Conservation (phyloP, 192 early-diverging fungal species). For the Podila verticillata region DNA sequence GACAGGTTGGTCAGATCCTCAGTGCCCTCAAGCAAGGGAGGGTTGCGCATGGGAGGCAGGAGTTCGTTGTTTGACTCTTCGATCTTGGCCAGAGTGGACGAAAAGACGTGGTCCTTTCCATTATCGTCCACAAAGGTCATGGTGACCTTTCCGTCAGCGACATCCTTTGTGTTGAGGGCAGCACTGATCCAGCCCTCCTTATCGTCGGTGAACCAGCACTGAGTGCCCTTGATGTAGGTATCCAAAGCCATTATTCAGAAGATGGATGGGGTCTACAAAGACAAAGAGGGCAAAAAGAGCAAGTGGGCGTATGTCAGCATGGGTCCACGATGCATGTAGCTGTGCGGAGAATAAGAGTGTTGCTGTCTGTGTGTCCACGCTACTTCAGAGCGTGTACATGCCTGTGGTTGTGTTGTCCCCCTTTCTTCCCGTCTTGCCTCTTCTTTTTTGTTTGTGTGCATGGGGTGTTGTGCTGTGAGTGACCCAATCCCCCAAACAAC, state of each 20-base stretch:
- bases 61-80: slow-evolving; percentile 69
- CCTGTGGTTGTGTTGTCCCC: too few relatives aligned
- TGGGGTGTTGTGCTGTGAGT: too few relatives aligned
- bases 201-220: slow-evolving; percentile 91
- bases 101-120: slow-evolving; percentile 76
- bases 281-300: neutral
- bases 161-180: slow-evolving; percentile 61
- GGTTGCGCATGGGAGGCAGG: slow-evolving; percentile 94
- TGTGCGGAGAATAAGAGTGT: too few relatives aligned
- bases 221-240: slow-evolving; percentile 75
- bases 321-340: too few relatives aligned
- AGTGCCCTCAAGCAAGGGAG: slow-evolving; percentile 86
- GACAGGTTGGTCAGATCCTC: slow-evolving; percentile 96
- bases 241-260: slow-evolving; percentile 58
- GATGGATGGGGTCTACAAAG: slow-evolving; percentile 15
- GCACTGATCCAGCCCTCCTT: slow-evolving; percentile 88
- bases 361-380: too few relatives aligned
- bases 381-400: too few relatives aligned
- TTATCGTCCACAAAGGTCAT: slow-evolving; percentile 70
- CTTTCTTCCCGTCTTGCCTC: too few relatives aligned
- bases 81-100: slow-evolving; percentile 76
- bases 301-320: neutral
- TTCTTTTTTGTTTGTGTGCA: too few relatives aligned
- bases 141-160: slow-evolving; percentile 66
- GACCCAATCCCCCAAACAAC: too few relatives aligned